These are phyloP conservation scores for Beauveria sp. DNA, from an alignment of 2,329 filamentous ascomycete genomes.

Conservation along the genomic window DNA sequence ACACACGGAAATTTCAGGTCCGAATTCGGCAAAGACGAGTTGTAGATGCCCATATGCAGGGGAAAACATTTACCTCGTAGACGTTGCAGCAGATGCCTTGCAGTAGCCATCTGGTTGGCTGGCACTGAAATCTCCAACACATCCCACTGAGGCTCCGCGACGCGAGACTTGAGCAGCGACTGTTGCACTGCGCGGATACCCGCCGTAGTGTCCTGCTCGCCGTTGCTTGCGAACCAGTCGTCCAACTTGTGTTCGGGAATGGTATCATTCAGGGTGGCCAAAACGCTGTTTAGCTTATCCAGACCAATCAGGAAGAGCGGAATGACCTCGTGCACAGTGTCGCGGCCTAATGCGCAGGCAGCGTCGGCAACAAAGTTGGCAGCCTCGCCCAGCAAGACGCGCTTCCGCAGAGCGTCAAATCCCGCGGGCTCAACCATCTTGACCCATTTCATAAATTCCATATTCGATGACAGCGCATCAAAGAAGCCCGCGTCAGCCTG, in stretches of 20 bases:
- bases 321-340: constrained; percentile 3
- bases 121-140: not conserved
- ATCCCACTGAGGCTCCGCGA: not conserved
- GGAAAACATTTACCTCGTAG: constrained; percentile 1
- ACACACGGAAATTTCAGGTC: not conserved
- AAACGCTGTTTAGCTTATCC: constrained; percentile 5
- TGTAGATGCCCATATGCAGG: not conserved
- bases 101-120: not conserved
- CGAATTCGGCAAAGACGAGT: not conserved
- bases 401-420: not conserved
- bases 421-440: not conserved
- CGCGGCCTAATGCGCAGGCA: constrained; percentile 5
- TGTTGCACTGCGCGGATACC: constrained; percentile 1
- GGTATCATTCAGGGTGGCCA: not conserved
- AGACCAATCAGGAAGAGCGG: constrained; percentile 7
- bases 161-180: not conserved
- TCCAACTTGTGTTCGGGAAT: constrained; percentile 3
- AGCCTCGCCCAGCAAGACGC: constrained; percentile 7
- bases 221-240: constrained; percentile 7
- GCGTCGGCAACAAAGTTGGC: constrained; percentile 8
- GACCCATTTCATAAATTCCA: constrained; percentile 1
- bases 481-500: constrained; percentile 3
- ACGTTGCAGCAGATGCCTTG: not conserved
- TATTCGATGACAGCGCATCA: not conserved
- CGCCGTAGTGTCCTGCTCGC: not conserved